Base-by-base conservation (phyloP, 2,329 filamentous ascomycete species). In the Colletotrichum sp. region DNA sequence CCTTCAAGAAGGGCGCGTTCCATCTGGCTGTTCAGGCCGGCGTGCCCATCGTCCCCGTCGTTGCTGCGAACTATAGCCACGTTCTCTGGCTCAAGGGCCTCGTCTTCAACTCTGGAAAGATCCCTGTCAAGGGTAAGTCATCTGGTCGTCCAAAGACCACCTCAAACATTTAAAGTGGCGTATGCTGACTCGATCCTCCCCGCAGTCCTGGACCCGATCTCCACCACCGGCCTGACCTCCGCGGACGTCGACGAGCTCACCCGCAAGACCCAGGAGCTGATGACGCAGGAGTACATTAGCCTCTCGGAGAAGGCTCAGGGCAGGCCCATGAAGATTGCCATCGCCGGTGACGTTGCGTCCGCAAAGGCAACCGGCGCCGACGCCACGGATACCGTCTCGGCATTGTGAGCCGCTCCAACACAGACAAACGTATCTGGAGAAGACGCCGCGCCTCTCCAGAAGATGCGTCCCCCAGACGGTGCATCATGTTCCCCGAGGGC, bases 1-100 rank as follows among this genome's bases (percentile, higher is more conserved):
- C 96, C n/a, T 99, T 99, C 90, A 99, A 99, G 88, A 99, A 99
- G 89, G 97, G 97, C 76, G 97, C 96, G 63, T 99, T 99, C 86
- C 96, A 99, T 85, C 90, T 99, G 39, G 97, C 97, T 62, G 92
- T 99, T 24, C 95, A 99, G 88, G 96, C 96, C 3, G 94, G 95
- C 79, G 97, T 98, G 8, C 96, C 96, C 30, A 95, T 99, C 80
- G 93, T 99, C 5, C 97, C 97, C 0, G 90, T 98, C 44, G 93
- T 96, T 63, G 91, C 92, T 34, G 94, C 94, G 83, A 96, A 96
- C 86, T 96, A 96, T 84, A 93, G 93, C 80, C 91, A 95, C 82
- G 82, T 96, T 39, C 86, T 96, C 78, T 92, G 92, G 80, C 85
- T 93, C 79, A 92, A 93, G 85, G 88, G 88, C 60, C 82, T 91